Evolutionary conservation across 106 monocot genomes (phyloP).

Genomic region (Amphibolis antarctica): DNA sequence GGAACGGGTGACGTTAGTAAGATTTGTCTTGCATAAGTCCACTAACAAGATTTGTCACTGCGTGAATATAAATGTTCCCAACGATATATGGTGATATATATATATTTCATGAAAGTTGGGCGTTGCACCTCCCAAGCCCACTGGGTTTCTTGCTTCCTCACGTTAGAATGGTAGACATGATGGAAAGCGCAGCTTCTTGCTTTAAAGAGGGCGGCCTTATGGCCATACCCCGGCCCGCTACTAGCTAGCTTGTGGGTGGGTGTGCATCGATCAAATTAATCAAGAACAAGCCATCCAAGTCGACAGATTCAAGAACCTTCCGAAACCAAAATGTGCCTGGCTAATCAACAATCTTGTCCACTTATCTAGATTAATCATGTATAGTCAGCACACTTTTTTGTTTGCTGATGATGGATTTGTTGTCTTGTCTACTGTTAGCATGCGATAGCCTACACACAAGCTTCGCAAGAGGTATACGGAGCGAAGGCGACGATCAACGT

Average conservation of each 20-base stretch:
- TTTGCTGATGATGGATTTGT: too few relatives aligned
- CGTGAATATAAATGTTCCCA: background rate
- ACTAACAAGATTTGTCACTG: too few relatives aligned
- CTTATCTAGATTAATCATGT: too few relatives aligned
- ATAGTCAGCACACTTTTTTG: too few relatives aligned
- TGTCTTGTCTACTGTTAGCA: constrained; percentile 29
- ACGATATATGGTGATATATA: background rate
- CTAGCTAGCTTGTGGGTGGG: too few relatives aligned
- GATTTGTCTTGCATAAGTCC: background rate
- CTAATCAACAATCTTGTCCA: too few relatives aligned
- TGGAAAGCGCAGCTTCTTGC: too few relatives aligned
- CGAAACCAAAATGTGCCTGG: too few relatives aligned
- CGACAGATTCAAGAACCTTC: too few relatives aligned
- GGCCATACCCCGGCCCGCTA: background rate
- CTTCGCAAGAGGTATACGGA: constrained; percentile 43
- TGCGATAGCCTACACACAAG: constrained; percentile 77
- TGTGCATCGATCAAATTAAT: background rate
- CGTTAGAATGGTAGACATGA: background rate
- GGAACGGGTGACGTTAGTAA: background rate
- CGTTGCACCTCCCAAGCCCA: background rate
- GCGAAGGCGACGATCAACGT: constrained; percentile 91
- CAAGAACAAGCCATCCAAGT: too few relatives aligned
- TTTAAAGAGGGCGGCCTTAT: too few relatives aligned
- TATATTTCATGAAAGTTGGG: background rate
- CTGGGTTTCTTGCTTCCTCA: background rate